Base-by-base conservation (phyloP, 2,329 filamentous ascomycete genomes). In the Hymenotorrendiella dingleyae region DNA sequence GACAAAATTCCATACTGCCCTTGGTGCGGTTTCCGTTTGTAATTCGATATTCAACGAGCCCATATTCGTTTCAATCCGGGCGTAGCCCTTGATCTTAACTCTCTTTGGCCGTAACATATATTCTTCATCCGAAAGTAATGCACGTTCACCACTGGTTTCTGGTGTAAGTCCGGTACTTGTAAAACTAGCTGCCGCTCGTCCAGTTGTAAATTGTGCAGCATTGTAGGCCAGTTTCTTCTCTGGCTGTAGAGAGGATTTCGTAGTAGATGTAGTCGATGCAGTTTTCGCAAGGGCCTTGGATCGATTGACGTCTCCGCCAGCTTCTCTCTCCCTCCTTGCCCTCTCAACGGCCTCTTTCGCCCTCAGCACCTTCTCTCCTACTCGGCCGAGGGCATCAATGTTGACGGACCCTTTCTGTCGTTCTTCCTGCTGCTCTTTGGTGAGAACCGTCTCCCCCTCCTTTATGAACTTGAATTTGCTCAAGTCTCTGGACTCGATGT, bases 1-100 rank as follows among this genome's bases (percentile, higher is more conserved):
- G 40, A 94, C 78, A 59, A 98, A 98, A 64, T 98, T 98, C 88
- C 91, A 98, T 2, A 97, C 93, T 0, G 93, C 89, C 55, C 85
- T 86, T 1, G 93, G 93, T 2, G 93, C 90, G 42, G 83, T 86
- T 61, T 98, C 93, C 2, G 93, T 86, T 50, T 91, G 85, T 4
- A 98, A 73, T 61, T 97, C 91, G 47, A 98, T 69, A 50, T 87
- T 96, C 16, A 98, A 62, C 49, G 90, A 81, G 26, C 93, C 93
- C 3, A 86, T 69, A 48, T 82, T 93, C 0, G 93, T 98, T 53
- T 84, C 81, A 34, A 98, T 77, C n/a, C 88, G 81, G 6, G 86
- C 90, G 62, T 95, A 97, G 20, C 91, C 93, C 56, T 91, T 94
- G 54, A 78, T 78, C 66, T 94, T 95, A 47, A 98, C 81, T 29